Base-by-base conservation (phyloP, 2,329 filamentous ascomycete genomes). In the Dryadomyces quercus-mongolicae region DNA sequence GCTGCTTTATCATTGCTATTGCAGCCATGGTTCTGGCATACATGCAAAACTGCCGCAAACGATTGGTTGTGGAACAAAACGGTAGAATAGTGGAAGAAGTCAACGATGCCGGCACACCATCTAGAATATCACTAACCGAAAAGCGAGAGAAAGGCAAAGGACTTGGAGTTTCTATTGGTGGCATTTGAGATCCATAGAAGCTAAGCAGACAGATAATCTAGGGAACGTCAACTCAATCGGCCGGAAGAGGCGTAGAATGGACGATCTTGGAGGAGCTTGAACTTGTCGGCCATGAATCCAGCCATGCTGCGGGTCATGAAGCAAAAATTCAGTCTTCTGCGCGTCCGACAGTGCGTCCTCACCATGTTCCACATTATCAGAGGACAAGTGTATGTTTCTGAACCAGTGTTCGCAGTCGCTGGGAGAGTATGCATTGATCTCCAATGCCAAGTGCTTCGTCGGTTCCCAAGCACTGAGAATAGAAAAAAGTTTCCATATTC, bases 321-420 rank as follows among this genome's bases (percentile, higher is more conserved):
- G 58, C 51, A 25, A 18, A 42, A 49, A 45, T 9, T 7, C 34
- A 25, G 38, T n/a, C 21, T 54, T 42, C 38, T 42, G 52, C 36
- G 15, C 25, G 53, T 55, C 16, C 21, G 25, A 20, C 55, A 44
- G 25, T 13, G 21, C 44, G 22, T 56, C 20, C 20, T 65, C 53
- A 21, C 52, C 42, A 45, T 51, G 36, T 60, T 48, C 52, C 34
- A 58, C 58, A 34, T 63, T 13, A 49, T 65, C 59, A 10, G 58
- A 59, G 43, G 46, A 47, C 36, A 67, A 63, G 56, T 59, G 49
- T 21, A 60, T 55, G 55, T 65, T 59, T 54, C 64, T 65, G 56
- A 68, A 68, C 59, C 59, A 69, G 57, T 70, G 64, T 49, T 67
- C 56, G 12, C 48, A 62, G 61, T 70, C 66, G 54, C 66, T 69